A percentile compares a stretch with the other conserved stretches of the same genome.
Evolutionary conservation across 2,329 filamentous ascomycete species (phyloP).

Genomic region (Colletotrichum truncatum): DNA sequence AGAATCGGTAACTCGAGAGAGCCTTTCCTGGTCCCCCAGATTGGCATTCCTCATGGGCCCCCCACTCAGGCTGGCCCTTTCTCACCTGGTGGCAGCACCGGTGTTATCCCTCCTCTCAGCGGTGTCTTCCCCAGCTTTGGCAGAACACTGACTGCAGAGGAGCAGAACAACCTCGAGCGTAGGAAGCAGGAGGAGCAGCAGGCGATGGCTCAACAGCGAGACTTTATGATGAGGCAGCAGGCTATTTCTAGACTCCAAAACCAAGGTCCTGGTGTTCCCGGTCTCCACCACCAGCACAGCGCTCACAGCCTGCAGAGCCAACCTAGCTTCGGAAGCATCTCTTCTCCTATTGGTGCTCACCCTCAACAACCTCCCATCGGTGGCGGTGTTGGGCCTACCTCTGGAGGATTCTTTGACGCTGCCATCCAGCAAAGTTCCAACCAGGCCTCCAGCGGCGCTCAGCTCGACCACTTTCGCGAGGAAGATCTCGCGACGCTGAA

Average conservation of each 20-base stretch:
- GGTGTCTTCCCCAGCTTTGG: constrained; percentile 96
- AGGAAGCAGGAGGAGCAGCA: constrained; percentile 99
- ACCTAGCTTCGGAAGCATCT: constrained; percentile 94
- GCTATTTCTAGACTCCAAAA: constrained; percentile 66
- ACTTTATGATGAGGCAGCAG: constrained; percentile 89
- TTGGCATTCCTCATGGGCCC: constrained; percentile 90
- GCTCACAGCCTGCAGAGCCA: constrained; percentile 97
- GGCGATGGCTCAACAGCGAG: constrained; percentile 94
- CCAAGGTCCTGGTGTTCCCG: constrained; percentile 35
- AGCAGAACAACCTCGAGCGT: constrained; percentile 96
- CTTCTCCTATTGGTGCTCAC: constrained; percentile 77
- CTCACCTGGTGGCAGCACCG: constrained; percentile 60
- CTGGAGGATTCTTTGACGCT: constrained; percentile 79
- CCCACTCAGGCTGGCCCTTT: constrained; percentile 56
- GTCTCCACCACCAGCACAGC: constrained; percentile 90
- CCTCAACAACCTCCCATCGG: constrained; percentile 54
- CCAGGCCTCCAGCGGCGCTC: constrained; percentile 37
- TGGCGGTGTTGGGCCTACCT: constrained; percentile 65
- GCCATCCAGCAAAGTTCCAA: constrained; percentile 50
- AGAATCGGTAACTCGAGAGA: constrained; percentile 97
- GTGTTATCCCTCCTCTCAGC: constrained; percentile 87
- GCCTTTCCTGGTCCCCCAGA: constrained; percentile 96
- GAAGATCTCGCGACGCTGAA: constrained; percentile 78
- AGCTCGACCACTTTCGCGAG: constrained; percentile 67
- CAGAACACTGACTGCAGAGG: constrained; percentile 93